phyloP scores from a whole-genome alignment of 169 alveolate genomes.

The Eimeria sp. region DNA sequence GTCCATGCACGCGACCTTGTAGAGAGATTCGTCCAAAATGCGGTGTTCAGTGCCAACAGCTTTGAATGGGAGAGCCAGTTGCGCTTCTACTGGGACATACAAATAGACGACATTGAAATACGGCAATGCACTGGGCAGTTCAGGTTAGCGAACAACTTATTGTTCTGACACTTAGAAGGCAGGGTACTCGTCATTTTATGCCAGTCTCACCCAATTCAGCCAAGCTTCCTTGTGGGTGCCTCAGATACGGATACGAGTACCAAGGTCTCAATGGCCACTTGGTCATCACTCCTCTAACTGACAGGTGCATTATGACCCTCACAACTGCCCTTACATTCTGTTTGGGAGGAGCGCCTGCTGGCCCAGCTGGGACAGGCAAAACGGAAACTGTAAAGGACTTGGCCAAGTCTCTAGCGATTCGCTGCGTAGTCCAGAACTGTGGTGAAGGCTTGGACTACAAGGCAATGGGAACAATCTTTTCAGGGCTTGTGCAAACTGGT shows the following conservation, averaged over 20 bases:
- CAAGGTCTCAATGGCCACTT: slow-evolving; percentile 97
- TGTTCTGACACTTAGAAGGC: background rate
- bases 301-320: slow-evolving; percentile 97
- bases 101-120: slow-evolving; percentile 92
- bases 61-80: slow-evolving; percentile 98
- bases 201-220: slow-evolving; percentile 88
- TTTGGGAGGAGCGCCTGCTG: slow-evolving; percentile 98
- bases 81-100: slow-evolving; percentile 96
- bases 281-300: slow-evolving; percentile 98
- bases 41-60: slow-evolving; percentile 92
- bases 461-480: slow-evolving; percentile 97
- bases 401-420: slow-evolving; percentile 98
- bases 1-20: slow-evolving; percentile 99
- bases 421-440: slow-evolving; percentile 98
- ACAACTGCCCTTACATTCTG: slow-evolving; percentile 96
- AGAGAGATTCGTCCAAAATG: slow-evolving; percentile 94
- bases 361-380: slow-evolving; percentile 98
- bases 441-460: slow-evolving; percentile 95
- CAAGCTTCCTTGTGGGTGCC: slow-evolving; percentile 87
- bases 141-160: slow-evolving; percentile 39
- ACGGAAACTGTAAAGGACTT: slow-evolving; percentile 98
- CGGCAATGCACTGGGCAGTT: slow-evolving; percentile 94
- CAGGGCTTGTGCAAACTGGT: slow-evolving; percentile 92
- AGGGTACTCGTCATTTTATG: slow-evolving; percentile 84
- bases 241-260: slow-evolving; percentile 97